A percentile compares a stretch with the other conserved stretches of the same genome.
phyloP scores from a whole-genome alignment of 495 filamentous ascomycete species.

The Chaetomium cochliodes region DNA sequence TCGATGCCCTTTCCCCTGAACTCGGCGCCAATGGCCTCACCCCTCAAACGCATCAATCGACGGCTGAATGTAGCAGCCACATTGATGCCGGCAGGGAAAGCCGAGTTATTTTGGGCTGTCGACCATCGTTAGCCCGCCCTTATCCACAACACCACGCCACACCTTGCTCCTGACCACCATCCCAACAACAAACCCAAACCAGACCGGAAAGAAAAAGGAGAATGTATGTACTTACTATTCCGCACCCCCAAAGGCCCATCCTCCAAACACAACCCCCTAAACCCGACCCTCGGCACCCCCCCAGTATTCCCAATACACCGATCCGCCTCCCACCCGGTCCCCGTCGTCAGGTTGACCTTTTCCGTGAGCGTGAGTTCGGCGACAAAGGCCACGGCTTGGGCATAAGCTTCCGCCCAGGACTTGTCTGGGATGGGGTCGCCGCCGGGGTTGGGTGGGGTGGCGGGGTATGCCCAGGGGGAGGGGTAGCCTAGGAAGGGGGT shows the following conservation, averaged over 20 bases:
- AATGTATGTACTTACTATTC: background rate
- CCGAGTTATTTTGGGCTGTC: slow-evolving; percentile 1
- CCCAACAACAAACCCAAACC: too few relatives aligned
- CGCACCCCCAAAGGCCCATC: slow-evolving; percentile 10
- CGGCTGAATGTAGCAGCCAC: slow-evolving; percentile 6
- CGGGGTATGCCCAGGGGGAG: background rate
- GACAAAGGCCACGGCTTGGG: background rate
- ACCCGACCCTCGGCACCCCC: background rate
- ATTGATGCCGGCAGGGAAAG: slow-evolving; percentile 5
- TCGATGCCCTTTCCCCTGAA: slow-evolving; percentile 7
- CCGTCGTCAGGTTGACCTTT: slow-evolving; percentile 1
- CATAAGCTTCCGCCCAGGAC: background rate
- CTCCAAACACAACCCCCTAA: background rate
- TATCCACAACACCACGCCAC: too few relatives aligned
- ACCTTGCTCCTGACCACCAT: too few relatives aligned
- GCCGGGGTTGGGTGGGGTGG: background rate
- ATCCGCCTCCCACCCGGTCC: slow-evolving; percentile 2
- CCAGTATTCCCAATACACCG: slow-evolving; percentile 4
- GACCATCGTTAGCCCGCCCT: too few relatives aligned
- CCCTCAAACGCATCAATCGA: background rate
- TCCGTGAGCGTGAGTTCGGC: background rate
- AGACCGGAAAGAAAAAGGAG: background rate
- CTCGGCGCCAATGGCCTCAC: slow-evolving; percentile 1
- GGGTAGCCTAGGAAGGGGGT: slow-evolving; percentile 1
- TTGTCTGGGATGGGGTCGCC: background rate